These are phyloP conservation scores for Sabuloglossum arenarium DNA, from an alignment of 495 filamentous ascomycete species.

Conservation along the genomic window DNA sequence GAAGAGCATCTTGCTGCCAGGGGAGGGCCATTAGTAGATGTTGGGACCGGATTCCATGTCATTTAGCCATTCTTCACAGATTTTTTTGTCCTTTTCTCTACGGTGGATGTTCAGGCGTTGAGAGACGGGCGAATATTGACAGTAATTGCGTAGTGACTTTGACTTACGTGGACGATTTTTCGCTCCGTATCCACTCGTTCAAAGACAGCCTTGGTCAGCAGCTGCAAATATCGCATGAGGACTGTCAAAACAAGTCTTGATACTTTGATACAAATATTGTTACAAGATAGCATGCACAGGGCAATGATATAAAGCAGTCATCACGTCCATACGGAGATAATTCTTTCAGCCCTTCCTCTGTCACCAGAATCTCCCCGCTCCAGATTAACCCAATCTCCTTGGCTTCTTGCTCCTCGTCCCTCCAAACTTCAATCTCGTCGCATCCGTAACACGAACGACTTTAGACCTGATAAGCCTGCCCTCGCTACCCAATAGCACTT, in stretches of 20 bases:
- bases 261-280: neutral
- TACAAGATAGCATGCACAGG: neutral
- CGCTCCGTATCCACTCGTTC: too few relatives aligned
- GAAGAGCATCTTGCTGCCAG: conserved; percentile 35
- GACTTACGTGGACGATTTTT: neutral
- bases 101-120: conserved; percentile 10
- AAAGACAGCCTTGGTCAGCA: neutral
- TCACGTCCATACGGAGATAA: neutral
- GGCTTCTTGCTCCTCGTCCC: conserved; percentile 66
- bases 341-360: neutral
- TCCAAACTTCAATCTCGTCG: conserved; percentile 83
- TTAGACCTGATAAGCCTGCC: conserved; percentile 47
- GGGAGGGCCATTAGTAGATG: conserved; percentile 9
- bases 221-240: conserved; percentile 1
- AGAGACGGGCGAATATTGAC: conserved; percentile 7
- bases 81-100: neutral
- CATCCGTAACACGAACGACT: conserved; percentile 58
- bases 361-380: neutral
- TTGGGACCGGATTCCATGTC: neutral
- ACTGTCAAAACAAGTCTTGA: neutral
- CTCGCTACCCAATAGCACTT: conserved; percentile 71
- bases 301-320: neutral
- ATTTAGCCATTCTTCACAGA: too few relatives aligned
- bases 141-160: conserved; percentile 15
- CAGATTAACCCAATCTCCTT: conserved; percentile 54